Evolutionary conservation across 768 basidiomycete genomes (phyloP).

Genomic region (Panellus pusillus): DNA sequence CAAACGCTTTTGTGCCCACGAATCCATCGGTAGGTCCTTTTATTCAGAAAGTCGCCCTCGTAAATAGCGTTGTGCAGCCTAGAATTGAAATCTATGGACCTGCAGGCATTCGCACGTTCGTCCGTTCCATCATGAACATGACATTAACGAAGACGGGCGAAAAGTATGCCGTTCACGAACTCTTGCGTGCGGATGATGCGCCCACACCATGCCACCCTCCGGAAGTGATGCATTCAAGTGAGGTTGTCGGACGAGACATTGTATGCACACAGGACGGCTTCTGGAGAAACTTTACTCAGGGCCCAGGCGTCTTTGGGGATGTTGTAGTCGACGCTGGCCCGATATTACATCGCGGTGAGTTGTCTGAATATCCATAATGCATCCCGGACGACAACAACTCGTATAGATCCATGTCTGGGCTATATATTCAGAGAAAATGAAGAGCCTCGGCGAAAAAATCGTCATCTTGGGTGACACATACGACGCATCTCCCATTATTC

Average conservation of each 20-base stretch:
- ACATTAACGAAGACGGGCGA: conserved; percentile 62
- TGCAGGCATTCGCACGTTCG: conserved; percentile 70
- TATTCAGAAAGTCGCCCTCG: conserved; percentile 3
- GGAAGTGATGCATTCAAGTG: conserved; percentile 59
- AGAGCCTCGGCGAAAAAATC: conserved; percentile 54
- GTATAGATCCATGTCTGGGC: conserved; percentile 73
- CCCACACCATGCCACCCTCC: conserved; percentile 48
- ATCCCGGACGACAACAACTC: background rate
- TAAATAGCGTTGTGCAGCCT: conserved; percentile 28
- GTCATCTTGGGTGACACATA: conserved; percentile 79
- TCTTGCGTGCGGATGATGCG: conserved; percentile 58
- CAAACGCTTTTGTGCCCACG: conserved; percentile 13
- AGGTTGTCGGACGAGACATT: conserved; percentile 64
- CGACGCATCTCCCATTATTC: conserved; percentile 60
- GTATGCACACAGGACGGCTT: conserved; percentile 53
- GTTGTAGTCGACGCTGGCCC: conserved; percentile 72
- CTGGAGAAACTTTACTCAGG: conserved; percentile 58
- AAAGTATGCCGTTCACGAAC: conserved; percentile 76
- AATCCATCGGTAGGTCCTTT: conserved; percentile 19
- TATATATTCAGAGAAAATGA: conserved; percentile 68
- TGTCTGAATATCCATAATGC: background rate
- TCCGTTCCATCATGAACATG: conserved; percentile 69
- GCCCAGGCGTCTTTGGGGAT: conserved; percentile 38
- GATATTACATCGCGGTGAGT: conserved; percentile 71
- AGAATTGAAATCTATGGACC: conserved; percentile 78